phyloP scores from a whole-genome alignment of 225 moss, liverwort and hornwort species.

The Marchantia polymorpha region DNA sequence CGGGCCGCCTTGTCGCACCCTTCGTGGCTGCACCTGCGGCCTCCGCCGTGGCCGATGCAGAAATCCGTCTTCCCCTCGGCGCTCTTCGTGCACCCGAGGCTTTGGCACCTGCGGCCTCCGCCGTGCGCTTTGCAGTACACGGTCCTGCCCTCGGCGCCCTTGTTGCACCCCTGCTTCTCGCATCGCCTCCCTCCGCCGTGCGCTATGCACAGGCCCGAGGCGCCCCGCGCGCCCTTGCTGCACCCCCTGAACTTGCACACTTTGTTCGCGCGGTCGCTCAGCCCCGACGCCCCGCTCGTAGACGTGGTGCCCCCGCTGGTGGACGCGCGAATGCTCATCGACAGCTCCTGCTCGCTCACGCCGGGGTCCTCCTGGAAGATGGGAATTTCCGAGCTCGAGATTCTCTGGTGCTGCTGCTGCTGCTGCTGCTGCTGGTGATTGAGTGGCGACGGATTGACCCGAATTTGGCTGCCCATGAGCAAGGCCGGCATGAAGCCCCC shows the following conservation, averaged over 20 bases:
- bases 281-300: slow-evolving; percentile 77
- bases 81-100: slow-evolving; percentile 92
- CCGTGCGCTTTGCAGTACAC: slow-evolving; percentile 99
- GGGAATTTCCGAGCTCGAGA: slow-evolving; percentile 15
- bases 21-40: slow-evolving; percentile 82
- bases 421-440: slow-evolving; percentile 19
- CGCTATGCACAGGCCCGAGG: slow-evolving; percentile 92
- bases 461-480: slow-evolving; percentile 67
- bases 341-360: slow-evolving; percentile 54
- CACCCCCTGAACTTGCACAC: slow-evolving; percentile 98
- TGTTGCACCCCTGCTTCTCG: slow-evolving; percentile 97
- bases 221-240: slow-evolving; percentile 89
- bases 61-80: slow-evolving; percentile 97
- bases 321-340: slow-evolving; percentile 73
- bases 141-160: slow-evolving; percentile 95
- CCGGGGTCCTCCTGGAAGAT: slow-evolving; percentile 42
- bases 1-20: slow-evolving; percentile 96
- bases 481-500: slow-evolving; percentile 96
- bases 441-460: slow-evolving; percentile 38
- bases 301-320: slow-evolving; percentile 87
- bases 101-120: slow-evolving; percentile 93
- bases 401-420: slow-evolving; percentile 30
- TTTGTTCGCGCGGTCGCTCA: slow-evolving; percentile 76
- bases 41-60: slow-evolving; percentile 97
- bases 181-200: slow-evolving; percentile 98